Percentiles rank a stretch among this genome's conserved stretches.
phyloP scores from a whole-genome alignment of 2,329 filamentous ascomycete genomes.

The Fusarium burgessii region DNA sequence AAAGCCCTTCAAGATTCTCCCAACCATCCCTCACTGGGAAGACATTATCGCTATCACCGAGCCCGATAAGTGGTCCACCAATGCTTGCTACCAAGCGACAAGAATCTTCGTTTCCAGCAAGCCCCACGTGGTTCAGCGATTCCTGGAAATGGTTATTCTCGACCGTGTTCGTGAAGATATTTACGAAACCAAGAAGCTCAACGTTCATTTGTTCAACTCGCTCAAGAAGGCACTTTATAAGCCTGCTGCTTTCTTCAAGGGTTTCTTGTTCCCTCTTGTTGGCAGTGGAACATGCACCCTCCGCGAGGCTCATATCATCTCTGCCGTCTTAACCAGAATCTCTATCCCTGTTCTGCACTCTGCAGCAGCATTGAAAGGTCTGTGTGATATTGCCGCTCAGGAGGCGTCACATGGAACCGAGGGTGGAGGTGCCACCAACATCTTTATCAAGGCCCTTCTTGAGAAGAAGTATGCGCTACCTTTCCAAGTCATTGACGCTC shows the following conservation, averaged over 20 bases:
- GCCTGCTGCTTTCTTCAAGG: conserved; percentile 96
- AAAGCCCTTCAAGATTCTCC: conserved; percentile 97
- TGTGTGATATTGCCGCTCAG: conserved; percentile 94
- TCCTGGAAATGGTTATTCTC: conserved; percentile 87
- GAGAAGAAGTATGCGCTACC: conserved; percentile 98
- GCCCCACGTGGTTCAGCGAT: conserved; percentile 82
- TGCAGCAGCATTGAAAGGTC: conserved; percentile 87
- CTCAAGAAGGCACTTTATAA: conserved; percentile 95
- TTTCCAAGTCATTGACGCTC: conserved; percentile 91
- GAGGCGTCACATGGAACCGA: conserved; percentile 87
- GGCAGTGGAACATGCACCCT: conserved; percentile 88
- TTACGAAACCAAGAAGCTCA: conserved; percentile 92
- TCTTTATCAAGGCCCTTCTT: conserved; percentile 91
- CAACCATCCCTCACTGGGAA: conserved; percentile 91
- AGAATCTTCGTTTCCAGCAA: conserved; percentile 91
- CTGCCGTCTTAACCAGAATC: conserved; percentile 84
- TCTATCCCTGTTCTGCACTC: conserved; percentile 93
- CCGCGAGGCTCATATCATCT: conserved; percentile 91
- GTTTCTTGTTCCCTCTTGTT: conserved; percentile 91
- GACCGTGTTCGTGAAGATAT: conserved; percentile 95
- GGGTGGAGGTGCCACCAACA: conserved; percentile 90
- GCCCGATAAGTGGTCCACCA: conserved; percentile 79
- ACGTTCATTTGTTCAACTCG: conserved; percentile 92
- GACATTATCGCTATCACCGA: conserved; percentile 87
- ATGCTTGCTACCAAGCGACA: conserved; percentile 87